Conservation (phyloP, 768 basidiomycete species). For the Kwoniella sp. region DNA sequence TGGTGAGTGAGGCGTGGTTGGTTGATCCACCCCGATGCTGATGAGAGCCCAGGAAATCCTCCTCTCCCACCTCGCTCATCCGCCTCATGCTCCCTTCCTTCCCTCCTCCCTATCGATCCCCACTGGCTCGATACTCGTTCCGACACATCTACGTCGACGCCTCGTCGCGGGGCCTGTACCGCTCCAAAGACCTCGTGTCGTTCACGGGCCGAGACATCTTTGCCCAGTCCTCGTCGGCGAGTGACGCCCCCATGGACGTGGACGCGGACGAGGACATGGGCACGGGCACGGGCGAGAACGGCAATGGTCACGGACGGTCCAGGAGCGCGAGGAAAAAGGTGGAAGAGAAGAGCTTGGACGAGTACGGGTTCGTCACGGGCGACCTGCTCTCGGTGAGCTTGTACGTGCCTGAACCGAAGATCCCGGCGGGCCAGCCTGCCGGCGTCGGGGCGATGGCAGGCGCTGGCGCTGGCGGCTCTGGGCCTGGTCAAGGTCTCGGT, state of each 20-base stretch:
- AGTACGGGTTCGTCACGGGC: slow-evolving; percentile 39
- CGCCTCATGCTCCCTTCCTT: slow-evolving; percentile 36
- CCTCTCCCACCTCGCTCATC: slow-evolving; percentile 36
- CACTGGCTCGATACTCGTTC: slow-evolving; percentile 37
- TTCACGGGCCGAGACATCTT: slow-evolving; percentile 39
- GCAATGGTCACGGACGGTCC: slow-evolving; percentile 14
- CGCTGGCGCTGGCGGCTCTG: background rate
- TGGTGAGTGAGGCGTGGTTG: slow-evolving; percentile 24
- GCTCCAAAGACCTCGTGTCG: slow-evolving; percentile 30
- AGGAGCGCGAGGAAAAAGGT: slow-evolving; percentile 11
- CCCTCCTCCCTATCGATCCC: slow-evolving; percentile 40
- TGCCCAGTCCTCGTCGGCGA: background rate
- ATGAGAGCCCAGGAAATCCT: slow-evolving; percentile 30
- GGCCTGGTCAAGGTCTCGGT: background rate
- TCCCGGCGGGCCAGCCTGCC: background rate
- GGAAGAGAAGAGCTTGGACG: slow-evolving; percentile 40
- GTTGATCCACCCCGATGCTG: background rate
- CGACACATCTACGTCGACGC: slow-evolving; percentile 45
- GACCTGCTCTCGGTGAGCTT: slow-evolving; percentile 36
- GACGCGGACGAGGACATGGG: background rate
- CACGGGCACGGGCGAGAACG: slow-evolving; percentile 4
- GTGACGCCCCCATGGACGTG: background rate
- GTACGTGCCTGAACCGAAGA: slow-evolving; percentile 34
- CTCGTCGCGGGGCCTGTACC: slow-evolving; percentile 37
- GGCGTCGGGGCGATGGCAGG: background rate